Percentiles rank a stretch among this genome's conserved stretches.
Evolutionary conservation across 139 green algal genomes (phyloP).

Genomic region (Volvox africanus): DNA sequence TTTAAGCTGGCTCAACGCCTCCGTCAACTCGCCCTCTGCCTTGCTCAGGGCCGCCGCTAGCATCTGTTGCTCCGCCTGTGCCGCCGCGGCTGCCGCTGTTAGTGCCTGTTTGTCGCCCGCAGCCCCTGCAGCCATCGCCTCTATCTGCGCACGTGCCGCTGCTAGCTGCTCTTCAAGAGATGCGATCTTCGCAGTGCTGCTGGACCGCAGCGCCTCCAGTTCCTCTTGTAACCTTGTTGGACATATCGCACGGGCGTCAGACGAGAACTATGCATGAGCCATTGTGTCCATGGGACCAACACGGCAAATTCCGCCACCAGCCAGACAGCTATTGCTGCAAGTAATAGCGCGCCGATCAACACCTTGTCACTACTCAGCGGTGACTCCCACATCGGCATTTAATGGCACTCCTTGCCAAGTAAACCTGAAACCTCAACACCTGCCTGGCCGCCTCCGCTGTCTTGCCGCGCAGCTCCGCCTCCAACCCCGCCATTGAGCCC

Average conservation of each 20-base stretch:
- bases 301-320: too few relatives aligned
- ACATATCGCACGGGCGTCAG: too few relatives aligned
- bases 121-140: background rate
- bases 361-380: too few relatives aligned
- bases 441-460: background rate
- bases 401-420: too few relatives aligned
- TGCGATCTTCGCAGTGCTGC: slow-evolving; percentile 6
- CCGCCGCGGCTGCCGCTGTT: slow-evolving; percentile 12
- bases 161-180: slow-evolving; percentile 9
- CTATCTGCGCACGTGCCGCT: slow-evolving; percentile 38
- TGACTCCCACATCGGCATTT: too few relatives aligned
- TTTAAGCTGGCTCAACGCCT: background rate
- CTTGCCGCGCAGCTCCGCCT: slow-evolving; percentile 1
- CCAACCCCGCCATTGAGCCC: slow-evolving; percentile 25
- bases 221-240: slow-evolving; percentile 28
- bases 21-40: slow-evolving; percentile 20
- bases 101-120: slow-evolving; percentile 40
- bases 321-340: too few relatives aligned
- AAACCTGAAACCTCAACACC: background rate
- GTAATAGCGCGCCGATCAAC: too few relatives aligned
- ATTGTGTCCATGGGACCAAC: too few relatives aligned
- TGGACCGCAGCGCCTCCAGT: slow-evolving; percentile 16
- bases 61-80: slow-evolving; percentile 27
- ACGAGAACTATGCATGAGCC: too few relatives aligned
- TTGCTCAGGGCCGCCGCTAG: slow-evolving; percentile 4